Evolutionary conservation across 768 basidiomycete species (phyloP).

Genomic region (Mycena polygramma): DNA sequence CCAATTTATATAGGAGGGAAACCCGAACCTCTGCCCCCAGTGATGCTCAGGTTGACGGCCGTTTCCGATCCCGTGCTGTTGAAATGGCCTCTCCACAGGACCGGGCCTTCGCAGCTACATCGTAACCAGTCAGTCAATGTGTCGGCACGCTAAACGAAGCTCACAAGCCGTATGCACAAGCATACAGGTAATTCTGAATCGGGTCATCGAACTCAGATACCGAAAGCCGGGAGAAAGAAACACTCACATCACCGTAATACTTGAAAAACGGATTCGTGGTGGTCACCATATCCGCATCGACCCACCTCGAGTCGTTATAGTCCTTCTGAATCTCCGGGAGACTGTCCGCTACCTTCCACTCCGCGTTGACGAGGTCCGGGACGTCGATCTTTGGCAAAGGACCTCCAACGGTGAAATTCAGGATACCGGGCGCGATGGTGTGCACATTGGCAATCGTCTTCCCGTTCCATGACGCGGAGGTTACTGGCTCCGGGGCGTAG

Average conservation of each 20-base stretch:
- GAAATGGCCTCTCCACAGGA: conserved; percentile 74
- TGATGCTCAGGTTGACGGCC: conserved; percentile 66
- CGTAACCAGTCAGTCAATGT: not conserved
- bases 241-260: conserved; percentile 62
- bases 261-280: conserved; percentile 65
- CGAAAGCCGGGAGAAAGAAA: no score
- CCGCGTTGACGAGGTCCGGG: conserved; percentile 15
- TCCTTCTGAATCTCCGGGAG: conserved; percentile 62
- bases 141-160: conserved; percentile 36
- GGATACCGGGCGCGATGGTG: conserved; percentile 14
- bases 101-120: conserved; percentile 68
- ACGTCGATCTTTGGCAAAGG: conserved; percentile 15
- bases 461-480: conserved; percentile 29
- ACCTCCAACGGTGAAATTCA: conserved; percentile 23
- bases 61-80: conserved; percentile 55
- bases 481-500: conserved; percentile 28
- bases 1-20: not conserved
- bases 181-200: conserved; percentile 57
- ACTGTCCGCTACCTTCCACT: conserved; percentile 66
- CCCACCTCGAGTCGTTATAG: conserved; percentile 66
- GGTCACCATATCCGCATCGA: conserved; percentile 58
- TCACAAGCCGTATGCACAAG: conserved; percentile 74
- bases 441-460: conserved; percentile 8
- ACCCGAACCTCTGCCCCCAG: conserved; percentile 64
- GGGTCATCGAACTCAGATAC: no score